phyloP scores from a whole-genome alignment of 805 yeast species.

The Suhomyces sp. region DNA sequence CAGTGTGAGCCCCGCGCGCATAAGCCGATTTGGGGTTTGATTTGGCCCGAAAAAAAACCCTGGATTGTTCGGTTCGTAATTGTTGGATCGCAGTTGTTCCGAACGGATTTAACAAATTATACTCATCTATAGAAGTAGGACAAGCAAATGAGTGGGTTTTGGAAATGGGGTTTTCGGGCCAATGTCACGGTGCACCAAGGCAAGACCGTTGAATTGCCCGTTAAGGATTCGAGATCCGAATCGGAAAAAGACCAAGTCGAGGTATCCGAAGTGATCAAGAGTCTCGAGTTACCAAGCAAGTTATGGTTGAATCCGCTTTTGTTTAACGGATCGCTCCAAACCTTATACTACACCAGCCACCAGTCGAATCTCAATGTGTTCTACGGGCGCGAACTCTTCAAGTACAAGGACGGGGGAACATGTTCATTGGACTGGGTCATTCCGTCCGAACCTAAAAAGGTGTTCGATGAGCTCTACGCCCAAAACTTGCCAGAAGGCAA shows the following conservation, averaged over 20 bases:
- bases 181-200: conserved; percentile 25
- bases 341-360: conserved; percentile 61
- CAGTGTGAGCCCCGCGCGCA: no score
- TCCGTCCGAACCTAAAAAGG: conserved; percentile 28
- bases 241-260: conserved; percentile 1
- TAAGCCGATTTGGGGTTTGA: no score
- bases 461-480: conserved; percentile 22
- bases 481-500: conserved; percentile 34
- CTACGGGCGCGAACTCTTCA: conserved; percentile 69
- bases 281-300: conserved; percentile 20
- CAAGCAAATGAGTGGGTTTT: conserved; percentile 10
- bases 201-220: conserved; percentile 12
- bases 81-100: background rate
- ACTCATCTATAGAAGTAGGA: background rate
- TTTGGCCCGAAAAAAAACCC: background rate
- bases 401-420: conserved; percentile 63
- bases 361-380: conserved; percentile 53
- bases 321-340: conserved; percentile 75
- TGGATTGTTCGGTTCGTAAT: no score
- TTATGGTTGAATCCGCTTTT: conserved; percentile 61
- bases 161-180: conserved; percentile 41
- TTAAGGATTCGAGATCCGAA: conserved; percentile 6
- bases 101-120: background rate
- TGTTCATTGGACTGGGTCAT: conserved; percentile 75
- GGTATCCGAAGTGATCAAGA: conserved; percentile 10